Conservation (phyloP, 257 asterid genomes). For the Lavandula angustifolia region DNA sequence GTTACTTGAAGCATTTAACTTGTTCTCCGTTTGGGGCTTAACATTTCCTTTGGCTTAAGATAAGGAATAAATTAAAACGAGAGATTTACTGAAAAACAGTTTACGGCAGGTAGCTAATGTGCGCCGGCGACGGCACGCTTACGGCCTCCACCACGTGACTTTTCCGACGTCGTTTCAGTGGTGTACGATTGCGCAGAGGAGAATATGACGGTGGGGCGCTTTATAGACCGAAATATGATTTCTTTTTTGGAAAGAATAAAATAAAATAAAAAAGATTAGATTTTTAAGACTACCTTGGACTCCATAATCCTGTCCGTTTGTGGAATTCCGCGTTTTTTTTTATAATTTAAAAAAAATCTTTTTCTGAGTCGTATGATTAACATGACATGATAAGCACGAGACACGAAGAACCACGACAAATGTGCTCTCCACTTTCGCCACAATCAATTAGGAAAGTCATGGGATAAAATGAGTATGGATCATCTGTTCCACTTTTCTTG, state of each 20-base stretch:
- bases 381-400: conserved; percentile 36
- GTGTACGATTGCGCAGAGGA: conserved; percentile 22
- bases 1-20: conserved; percentile 32
- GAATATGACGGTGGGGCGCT: conserved; percentile 34
- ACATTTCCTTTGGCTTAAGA: conserved; percentile 26
- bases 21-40: conserved; percentile 26
- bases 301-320: conserved; percentile 7
- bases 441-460: conserved; percentile 14
- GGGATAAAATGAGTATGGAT: neutral
- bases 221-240: neutral
- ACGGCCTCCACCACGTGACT: conserved; percentile 30
- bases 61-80: conserved; percentile 17
- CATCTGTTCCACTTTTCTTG: too few species aligned
- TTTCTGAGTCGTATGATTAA: conserved; percentile 1
- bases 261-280: neutral
- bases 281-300: neutral
- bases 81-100: conserved; percentile 9
- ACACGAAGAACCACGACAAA: conserved; percentile 32
- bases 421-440: conserved; percentile 15
- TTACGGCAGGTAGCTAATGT: conserved; percentile 29
- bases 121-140: conserved; percentile 45
- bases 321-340: neutral
- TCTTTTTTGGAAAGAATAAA: neutral
- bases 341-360: neutral
- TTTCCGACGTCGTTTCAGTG: neutral